phyloP scores from a whole-genome alignment of 345 rosid genomes.

The Carallia pectinifolia region DNA sequence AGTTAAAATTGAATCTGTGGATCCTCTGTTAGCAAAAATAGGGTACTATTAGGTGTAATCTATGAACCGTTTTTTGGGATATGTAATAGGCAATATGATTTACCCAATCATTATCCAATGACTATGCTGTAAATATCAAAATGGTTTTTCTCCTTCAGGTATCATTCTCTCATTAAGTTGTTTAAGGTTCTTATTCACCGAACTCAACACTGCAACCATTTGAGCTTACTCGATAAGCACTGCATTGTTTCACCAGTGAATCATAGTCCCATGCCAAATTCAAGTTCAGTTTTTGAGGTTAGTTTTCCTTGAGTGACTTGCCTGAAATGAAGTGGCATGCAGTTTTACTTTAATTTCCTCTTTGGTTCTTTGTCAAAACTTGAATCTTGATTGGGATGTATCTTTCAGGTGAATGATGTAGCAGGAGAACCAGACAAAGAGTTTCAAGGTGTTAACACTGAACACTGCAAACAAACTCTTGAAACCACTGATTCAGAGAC shows the following conservation, averaged over 20 bases:
- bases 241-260: constrained; percentile 39
- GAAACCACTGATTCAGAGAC: constrained; percentile 20
- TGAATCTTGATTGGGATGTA: constrained; percentile 1
- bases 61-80: neutral
- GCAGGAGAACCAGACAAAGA: constrained; percentile 12
- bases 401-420: constrained; percentile 34
- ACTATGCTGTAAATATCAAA: no score
- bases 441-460: constrained; percentile 18
- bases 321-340: constrained; percentile 2
- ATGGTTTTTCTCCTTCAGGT: constrained; percentile 36
- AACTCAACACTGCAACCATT: constrained; percentile 45
- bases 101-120: no score
- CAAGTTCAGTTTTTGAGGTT: constrained; percentile 32
- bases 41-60: no score
- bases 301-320: constrained; percentile 16
- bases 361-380: neutral
- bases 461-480: constrained; percentile 11
- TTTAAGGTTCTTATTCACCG: constrained; percentile 55
- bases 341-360: constrained; percentile 9
- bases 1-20: neutral
- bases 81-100: neutral
- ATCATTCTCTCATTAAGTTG: constrained; percentile 51
- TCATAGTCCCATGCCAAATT: constrained; percentile 17
- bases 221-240: constrained; percentile 60
- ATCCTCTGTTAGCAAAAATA: neutral